Evolutionary conservation across 306 rosid species (phyloP).

Genomic region (Cotoneaster glaucophyllus): DNA sequence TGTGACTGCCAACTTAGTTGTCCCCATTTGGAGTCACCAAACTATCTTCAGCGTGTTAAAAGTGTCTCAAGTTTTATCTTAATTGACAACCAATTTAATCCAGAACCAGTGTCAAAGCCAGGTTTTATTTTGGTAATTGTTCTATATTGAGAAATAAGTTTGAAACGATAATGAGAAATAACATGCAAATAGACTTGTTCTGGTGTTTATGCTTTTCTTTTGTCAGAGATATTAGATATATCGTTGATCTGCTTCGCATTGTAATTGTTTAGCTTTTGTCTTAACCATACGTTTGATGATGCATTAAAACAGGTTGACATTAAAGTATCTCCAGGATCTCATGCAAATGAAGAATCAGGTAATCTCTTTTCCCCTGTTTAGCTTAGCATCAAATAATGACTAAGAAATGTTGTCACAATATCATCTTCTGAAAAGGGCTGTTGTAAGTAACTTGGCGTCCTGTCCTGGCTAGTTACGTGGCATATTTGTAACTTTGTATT

Average conservation of each 20-base stretch:
- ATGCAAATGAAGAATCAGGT: slow-evolving; percentile 92
- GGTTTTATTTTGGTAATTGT: not conserved
- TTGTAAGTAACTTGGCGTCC: not conserved
- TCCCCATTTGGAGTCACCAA: not conserved
- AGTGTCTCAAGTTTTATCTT: not conserved
- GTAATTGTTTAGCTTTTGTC: not conserved
- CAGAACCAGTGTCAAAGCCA: not conserved
- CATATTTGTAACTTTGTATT: not conserved
- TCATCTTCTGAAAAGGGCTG: not conserved
- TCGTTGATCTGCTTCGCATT: not conserved
- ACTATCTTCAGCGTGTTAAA: not conserved
- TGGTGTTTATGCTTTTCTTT: no score
- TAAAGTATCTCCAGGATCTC: slow-evolving; percentile 94
- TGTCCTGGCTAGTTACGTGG: not conserved
- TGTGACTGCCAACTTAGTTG: not conserved
- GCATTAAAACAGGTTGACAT: slow-evolving; percentile 73
- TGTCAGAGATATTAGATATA: not conserved
- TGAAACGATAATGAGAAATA: not conserved
- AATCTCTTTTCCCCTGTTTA: not conserved
- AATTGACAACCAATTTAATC: not conserved
- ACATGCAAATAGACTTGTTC: not conserved
- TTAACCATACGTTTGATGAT: slow-evolving; percentile 10
- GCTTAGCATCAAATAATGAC: not conserved
- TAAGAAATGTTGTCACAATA: not conserved
- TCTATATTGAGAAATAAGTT: not conserved